Conservation (phyloP, 768 basidiomycete species). For the Mycena indigotica region DNA sequence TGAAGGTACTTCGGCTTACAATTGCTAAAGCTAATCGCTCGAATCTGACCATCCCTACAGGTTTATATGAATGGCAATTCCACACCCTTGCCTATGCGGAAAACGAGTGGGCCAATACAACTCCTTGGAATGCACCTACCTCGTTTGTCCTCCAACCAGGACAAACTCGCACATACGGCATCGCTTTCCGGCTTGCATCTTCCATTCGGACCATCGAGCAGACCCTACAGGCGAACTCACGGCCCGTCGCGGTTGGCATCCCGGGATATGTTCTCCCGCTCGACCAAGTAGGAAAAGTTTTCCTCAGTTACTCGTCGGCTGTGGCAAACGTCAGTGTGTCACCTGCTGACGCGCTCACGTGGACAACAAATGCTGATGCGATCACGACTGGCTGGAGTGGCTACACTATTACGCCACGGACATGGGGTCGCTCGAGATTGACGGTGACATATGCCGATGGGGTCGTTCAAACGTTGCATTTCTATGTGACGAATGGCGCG, state of each 20-base stretch:
- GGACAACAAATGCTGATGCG: slow-evolving; percentile 47
- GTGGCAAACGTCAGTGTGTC: slow-evolving; percentile 46
- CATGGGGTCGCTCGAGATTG: slow-evolving; percentile 53
- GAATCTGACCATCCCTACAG: neutral
- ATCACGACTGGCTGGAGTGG: slow-evolving; percentile 46
- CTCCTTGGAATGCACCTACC: slow-evolving; percentile 58
- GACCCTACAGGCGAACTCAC: slow-evolving; percentile 41
- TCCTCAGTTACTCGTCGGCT: slow-evolving; percentile 46
- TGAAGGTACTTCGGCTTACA: slow-evolving; percentile 40
- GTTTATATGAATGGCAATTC: slow-evolving; percentile 61
- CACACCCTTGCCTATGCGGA: slow-evolving; percentile 59
- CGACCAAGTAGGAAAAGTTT: slow-evolving; percentile 53
- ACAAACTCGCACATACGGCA: slow-evolving; percentile 53
- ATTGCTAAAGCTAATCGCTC: too few relatives aligned
- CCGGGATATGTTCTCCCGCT: slow-evolving; percentile 56
- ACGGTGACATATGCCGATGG: slow-evolving; percentile 54
- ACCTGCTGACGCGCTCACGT: slow-evolving; percentile 50
- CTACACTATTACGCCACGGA: slow-evolving; percentile 45
- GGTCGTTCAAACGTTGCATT: slow-evolving; percentile 54
- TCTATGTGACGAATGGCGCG: slow-evolving; percentile 51
- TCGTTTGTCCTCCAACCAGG: slow-evolving; percentile 49
- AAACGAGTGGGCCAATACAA: slow-evolving; percentile 53
- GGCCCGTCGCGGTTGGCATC: slow-evolving; percentile 53
- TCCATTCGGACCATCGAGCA: slow-evolving; percentile 53
- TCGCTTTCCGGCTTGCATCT: slow-evolving; percentile 52